Conservation (phyloP, 306 rosid species). For the Lotus japonicus region DNA sequence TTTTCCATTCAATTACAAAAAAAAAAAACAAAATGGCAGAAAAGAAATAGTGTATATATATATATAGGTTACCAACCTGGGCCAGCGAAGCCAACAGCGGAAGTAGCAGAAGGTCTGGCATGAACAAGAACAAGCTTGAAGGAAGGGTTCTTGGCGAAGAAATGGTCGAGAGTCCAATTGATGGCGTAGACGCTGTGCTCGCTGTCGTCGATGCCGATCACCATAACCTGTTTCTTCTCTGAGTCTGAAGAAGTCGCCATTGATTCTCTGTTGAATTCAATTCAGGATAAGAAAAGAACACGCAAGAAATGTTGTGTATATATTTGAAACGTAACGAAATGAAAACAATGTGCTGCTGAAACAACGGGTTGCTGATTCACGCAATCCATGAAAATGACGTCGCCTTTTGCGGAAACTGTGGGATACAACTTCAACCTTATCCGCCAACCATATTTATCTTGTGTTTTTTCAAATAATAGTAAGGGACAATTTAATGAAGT, state of each 20-base stretch:
- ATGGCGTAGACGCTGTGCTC: slow-evolving; percentile 52
- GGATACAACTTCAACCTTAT: too few species aligned
- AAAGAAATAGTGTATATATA: too few species aligned
- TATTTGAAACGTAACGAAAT: too few species aligned
- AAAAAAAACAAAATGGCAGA: background rate
- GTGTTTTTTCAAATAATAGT: too few species aligned
- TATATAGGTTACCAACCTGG: slow-evolving; percentile 37
- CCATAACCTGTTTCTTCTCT: slow-evolving; percentile 51
- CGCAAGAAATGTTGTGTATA: too few species aligned
- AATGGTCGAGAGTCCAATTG: slow-evolving; percentile 55
- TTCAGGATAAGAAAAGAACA: too few species aligned
- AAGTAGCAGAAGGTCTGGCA: slow-evolving; percentile 42
- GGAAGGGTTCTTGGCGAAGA: slow-evolving; percentile 22
- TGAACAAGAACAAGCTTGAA: slow-evolving; percentile 66
- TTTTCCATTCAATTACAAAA: background rate
- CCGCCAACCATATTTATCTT: too few species aligned
- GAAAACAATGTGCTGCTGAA: too few species aligned
- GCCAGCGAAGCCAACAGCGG: slow-evolving; percentile 54
- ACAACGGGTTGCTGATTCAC: too few species aligned
- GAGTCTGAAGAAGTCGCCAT: slow-evolving; percentile 24
- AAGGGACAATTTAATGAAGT: too few species aligned
- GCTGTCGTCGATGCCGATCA: slow-evolving; percentile 72
- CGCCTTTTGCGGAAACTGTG: too few species aligned
- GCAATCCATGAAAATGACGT: too few species aligned
- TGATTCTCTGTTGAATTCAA: background rate